Evolutionary conservation across 2,329 filamentous ascomycete genomes (phyloP), one percentile per base, ranked within the genome.

Genomic region (Septoria petroselini): DNA sequence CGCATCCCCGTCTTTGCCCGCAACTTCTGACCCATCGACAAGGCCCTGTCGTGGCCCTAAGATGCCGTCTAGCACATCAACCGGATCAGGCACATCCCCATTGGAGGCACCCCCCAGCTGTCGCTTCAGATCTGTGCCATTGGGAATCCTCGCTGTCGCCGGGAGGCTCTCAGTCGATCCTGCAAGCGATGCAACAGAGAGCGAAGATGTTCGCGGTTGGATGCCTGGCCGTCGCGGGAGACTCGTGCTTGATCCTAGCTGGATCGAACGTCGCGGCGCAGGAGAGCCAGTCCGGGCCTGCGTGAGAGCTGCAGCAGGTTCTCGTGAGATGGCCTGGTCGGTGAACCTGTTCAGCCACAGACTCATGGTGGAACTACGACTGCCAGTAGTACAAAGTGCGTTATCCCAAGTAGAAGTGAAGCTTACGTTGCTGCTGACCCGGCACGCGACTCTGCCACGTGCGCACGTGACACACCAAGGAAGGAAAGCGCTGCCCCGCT

Each of bases 261-360:
- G 82, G 65, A 79, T 82, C 9, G 84, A 81, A 42, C 85, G 80
- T 65, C 85, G 78, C 58, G 80, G 80, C 33, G 83, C 78, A 40
- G 88, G 86, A 56, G 88, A 90, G 65, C 82, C 86, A 41, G 84
- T 75, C 66, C 88, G 77, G 76, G 53, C 82, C 73, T 64, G 82
- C n/a, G n/a, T n/a, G n/a, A n/a, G 76, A 49, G 80, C 76, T 70
- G 81, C 74, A 68, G 80, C 82, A 50, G 83, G 79, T 69, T 86
- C 84, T 62, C 79, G 41, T 2, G 50, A 53, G 1, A 43, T 42
- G 9, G 43, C 34, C 9, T 38, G 15, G 9, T 53, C 50, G 27
- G 50, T 84, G 58, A 95, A 82, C 68, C 90, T 85, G 74, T 95
- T 90, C 66, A 94, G 82, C 90, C 90, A 95, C 88, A 95, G 95